phyloP scores from a whole-genome alignment of 306 rosid genomes.

The Cucurbita ficifolia region DNA sequence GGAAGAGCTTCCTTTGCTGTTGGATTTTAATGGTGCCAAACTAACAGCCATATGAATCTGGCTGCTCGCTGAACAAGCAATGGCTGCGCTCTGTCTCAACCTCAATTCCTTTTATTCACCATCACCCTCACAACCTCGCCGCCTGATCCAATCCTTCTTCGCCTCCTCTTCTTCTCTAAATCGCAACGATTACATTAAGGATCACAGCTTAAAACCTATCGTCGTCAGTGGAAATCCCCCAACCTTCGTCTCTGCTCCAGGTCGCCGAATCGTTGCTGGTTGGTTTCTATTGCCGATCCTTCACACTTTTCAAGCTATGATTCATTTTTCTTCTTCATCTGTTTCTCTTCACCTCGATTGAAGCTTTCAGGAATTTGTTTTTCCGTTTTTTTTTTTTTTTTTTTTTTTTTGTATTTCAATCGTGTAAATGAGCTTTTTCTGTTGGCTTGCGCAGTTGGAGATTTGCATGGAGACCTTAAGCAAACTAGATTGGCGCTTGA shows the following conservation, averaged over 20 bases:
- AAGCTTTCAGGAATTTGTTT: neutral
- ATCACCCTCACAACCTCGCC: conserved; percentile 44
- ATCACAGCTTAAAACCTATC: conserved; percentile 45
- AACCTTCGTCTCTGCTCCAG: conserved; percentile 84
- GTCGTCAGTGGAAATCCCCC: conserved; percentile 77
- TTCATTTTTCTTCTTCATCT: neutral
- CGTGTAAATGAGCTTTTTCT: neutral
- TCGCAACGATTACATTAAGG: conserved; percentile 9
- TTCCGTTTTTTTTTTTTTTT: neutral
- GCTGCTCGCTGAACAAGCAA: neutral
- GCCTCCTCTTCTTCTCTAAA: conserved; percentile 25
- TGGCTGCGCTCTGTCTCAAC: conserved; percentile 64
- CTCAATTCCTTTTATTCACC: conserved; percentile 40
- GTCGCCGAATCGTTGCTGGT: conserved; percentile 87
- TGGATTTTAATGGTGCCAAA: neutral
- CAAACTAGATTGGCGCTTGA: conserved; percentile 74
- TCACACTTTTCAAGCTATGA: neutral
- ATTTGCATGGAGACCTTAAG: conserved; percentile 86
- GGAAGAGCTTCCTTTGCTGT: neutral
- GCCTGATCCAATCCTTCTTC: conserved; percentile 16
- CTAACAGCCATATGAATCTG: neutral
- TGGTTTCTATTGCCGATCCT: conserved; percentile 11
- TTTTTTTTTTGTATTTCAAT: neutral
- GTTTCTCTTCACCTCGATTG: neutral
- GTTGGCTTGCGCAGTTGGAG: conserved; percentile 46